Evolutionary conservation across 2,329 filamentous ascomycete species (phyloP).

Genomic region (Grosmannia serpens): DNA sequence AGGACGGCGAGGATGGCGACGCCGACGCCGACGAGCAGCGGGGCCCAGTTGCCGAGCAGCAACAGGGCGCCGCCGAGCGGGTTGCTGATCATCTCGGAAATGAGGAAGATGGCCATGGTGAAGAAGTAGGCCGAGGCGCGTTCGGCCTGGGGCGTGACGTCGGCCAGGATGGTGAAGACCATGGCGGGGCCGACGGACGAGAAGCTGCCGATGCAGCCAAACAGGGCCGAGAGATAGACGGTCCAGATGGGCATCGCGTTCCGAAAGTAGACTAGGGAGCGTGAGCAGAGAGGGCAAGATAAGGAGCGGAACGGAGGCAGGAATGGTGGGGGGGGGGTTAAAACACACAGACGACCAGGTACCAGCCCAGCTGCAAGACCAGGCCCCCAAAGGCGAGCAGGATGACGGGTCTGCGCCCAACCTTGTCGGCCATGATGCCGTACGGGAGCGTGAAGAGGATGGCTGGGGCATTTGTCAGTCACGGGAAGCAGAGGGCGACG

Average conservation of each 20-base stretch:
- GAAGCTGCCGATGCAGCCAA: slow-evolving; percentile 30
- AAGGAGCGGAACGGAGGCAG: neutral
- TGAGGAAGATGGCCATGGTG: slow-evolving; percentile 24
- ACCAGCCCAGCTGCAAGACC: slow-evolving; percentile 13
- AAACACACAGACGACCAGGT: slow-evolving; percentile 15
- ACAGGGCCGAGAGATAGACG: slow-evolving; percentile 21
- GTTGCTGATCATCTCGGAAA: slow-evolving; percentile 26
- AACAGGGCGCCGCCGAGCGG: slow-evolving; percentile 30
- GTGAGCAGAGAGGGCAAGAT: neutral
- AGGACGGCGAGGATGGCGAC: slow-evolving; percentile 19
- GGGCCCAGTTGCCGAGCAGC: slow-evolving; percentile 25
- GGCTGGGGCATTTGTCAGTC: neutral
- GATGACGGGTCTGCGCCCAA: slow-evolving; percentile 30
- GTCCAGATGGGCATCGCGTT: slow-evolving; percentile 29
- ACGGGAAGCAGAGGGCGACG: neutral
- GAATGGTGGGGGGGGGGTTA: too few relatives aligned
- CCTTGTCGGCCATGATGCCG: slow-evolving; percentile 34
- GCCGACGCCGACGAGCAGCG: slow-evolving; percentile 24
- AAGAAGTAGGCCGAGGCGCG: slow-evolving; percentile 30
- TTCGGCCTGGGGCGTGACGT: slow-evolving; percentile 25
- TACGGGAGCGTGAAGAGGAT: slow-evolving; percentile 28
- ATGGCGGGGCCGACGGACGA: slow-evolving; percentile 27
- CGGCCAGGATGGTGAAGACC: slow-evolving; percentile 33
- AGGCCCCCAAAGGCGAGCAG: slow-evolving; percentile 18
- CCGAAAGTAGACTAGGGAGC: slow-evolving; percentile 8